A percentile compares a stretch with the other conserved stretches of the same genome.
Evolutionary conservation across 371 early-diverging fungal species (phyloP).

Genomic region (Fennellomyces sp.): DNA sequence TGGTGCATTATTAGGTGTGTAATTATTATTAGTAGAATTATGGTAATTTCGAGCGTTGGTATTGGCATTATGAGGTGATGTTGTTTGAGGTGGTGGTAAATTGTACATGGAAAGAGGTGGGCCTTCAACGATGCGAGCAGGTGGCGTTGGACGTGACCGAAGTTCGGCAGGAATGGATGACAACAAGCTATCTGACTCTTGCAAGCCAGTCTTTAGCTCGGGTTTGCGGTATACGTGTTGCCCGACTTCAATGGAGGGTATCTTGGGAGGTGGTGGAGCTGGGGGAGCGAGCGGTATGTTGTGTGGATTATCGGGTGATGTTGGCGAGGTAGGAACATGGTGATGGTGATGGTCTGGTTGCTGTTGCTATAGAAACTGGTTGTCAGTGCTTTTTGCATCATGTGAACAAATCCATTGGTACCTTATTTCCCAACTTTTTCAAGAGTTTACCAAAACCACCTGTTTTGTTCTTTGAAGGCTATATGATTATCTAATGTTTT

Average conservation of each 20-base stretch:
- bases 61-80: background rate
- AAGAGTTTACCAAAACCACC: conserved; percentile 5
- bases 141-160: conserved; percentile 4
- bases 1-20: background rate
- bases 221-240: conserved; percentile 7
- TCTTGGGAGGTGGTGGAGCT: conserved; percentile 12
- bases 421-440: conserved; percentile 5
- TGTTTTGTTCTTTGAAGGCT: conserved; percentile 1
- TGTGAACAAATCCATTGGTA: background rate
- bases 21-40: background rate
- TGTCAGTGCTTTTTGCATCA: background rate
- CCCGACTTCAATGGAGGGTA: conserved; percentile 15
- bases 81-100: background rate
- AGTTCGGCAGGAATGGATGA: conserved; percentile 11
- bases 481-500: no score
- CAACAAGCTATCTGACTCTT: conserved; percentile 8
- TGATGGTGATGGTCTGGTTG: background rate
- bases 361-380: background rate
- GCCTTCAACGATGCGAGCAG: background rate
- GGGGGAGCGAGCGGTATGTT: conserved; percentile 14
- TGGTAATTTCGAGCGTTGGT: background rate
- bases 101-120: background rate
- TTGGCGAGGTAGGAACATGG: background rate
- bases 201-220: conserved; percentile 5
- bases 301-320: conserved; percentile 3